Base-by-base conservation (phyloP, 2,329 filamentous ascomycete genomes). In the Colletotrichum sp. region DNA sequence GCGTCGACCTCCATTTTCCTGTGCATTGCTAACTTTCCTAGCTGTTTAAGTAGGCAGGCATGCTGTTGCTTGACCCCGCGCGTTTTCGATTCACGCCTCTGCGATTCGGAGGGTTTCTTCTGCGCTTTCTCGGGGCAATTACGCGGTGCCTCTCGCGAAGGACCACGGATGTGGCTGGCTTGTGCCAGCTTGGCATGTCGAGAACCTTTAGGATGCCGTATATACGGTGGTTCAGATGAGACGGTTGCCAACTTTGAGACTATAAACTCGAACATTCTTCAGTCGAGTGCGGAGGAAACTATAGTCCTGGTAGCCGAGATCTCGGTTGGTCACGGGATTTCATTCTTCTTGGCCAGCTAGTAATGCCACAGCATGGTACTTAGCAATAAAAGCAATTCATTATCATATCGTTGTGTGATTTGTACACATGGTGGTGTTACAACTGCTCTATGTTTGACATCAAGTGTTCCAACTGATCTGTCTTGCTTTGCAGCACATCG, bases 371-470 rank as follows among this genome's bases (percentile, higher is more conserved):
- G 34, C 36, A 49, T 66, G 69, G 18, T 34, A 62, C 34, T 18
- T 26, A 57, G 70, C 30, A 76, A 73, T 57, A 52, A 64, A 76
- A 59, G 39, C 59, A 28, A 49, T 49, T 68, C 70, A 36, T 72
- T 44, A 67, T 76, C 36, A 39, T 74, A 30, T 69, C 44, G 52
- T 55, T 49, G 4, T 64, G 34, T 63, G 32, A 13, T 15, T 63
- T 26, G 26, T 60, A 71, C 7, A 28, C 44, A 52, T 13, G n/a
- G 10, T 65, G 28, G 30, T 59, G 28, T 30, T 85, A 93, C 78
- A 93, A 80, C 81, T 93, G 90, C 80, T 93, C 92, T 78, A 93
- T 90, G 77, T 88, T 87, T 21, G 88, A 85, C 68, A 92, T 81
- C 34, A 92, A 82, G 64, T 90, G 87, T 8, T 92, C 89, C 21